Evolutionary conservation across 345 rosid genomes (phyloP).

Genomic region (Carallia pectinifolia): DNA sequence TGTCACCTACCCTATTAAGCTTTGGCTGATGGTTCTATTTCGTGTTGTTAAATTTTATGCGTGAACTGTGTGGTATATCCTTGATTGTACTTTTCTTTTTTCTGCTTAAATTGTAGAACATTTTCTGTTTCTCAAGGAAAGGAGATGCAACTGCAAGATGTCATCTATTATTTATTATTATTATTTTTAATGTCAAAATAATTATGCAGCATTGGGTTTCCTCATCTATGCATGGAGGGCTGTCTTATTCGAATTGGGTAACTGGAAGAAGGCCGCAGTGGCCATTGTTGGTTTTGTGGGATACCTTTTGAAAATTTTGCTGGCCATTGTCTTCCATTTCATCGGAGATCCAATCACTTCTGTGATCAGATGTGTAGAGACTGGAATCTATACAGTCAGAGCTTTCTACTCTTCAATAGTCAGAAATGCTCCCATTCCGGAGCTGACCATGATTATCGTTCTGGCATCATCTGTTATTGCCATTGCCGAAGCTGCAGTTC

Average conservation of each 20-base stretch:
- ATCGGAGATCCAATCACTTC: slow-evolving; percentile 74
- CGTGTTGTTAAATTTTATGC: too few species aligned
- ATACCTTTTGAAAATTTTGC: slow-evolving; percentile 55
- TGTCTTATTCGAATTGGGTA: slow-evolving; percentile 70
- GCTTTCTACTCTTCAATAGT: slow-evolving; percentile 75
- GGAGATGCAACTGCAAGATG: not conserved
- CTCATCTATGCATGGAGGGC: slow-evolving; percentile 83
- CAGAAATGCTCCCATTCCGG: slow-evolving; percentile 62
- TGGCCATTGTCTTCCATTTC: slow-evolving; percentile 77
- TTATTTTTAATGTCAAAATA: slow-evolving; percentile 4
- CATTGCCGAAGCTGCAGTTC: slow-evolving; percentile 76
- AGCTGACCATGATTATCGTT: slow-evolving; percentile 56
- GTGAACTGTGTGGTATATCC: too few species aligned
- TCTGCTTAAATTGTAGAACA: too few species aligned
- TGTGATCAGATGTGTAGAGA: slow-evolving; percentile 49
- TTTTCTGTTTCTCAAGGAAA: too few species aligned
- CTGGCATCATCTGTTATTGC: slow-evolving; percentile 74
- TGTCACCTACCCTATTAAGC: too few species aligned
- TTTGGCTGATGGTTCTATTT: too few species aligned
- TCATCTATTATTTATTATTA: not conserved
- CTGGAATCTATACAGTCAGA: slow-evolving; percentile 46
- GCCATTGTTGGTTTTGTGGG: slow-evolving; percentile 45
- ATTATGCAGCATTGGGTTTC: slow-evolving; percentile 65
- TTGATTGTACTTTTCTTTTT: too few species aligned
- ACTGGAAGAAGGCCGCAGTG: slow-evolving; percentile 56